Percentiles rank a stretch among this genome's conserved stretches.
phyloP scores from a whole-genome alignment of 176 grass and related monocot genomes.

The Oryza coarctata region DNA sequence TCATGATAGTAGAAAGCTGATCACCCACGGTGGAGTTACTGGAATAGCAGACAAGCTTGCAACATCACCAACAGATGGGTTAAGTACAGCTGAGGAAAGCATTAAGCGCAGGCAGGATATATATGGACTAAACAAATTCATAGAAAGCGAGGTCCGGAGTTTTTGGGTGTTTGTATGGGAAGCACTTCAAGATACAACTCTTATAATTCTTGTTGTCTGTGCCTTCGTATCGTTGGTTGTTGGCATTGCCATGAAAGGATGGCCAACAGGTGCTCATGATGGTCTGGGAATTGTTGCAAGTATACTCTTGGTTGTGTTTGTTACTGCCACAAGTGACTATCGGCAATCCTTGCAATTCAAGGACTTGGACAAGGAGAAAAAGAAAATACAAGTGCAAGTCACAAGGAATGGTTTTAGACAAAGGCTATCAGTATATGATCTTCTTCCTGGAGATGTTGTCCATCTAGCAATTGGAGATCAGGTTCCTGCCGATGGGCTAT shows the following conservation, averaged over 20 bases:
- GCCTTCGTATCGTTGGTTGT: slow-evolving; percentile 86
- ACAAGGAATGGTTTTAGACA: slow-evolving; percentile 84
- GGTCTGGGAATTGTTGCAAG: slow-evolving; percentile 94
- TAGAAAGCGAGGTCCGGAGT: slow-evolving; percentile 66
- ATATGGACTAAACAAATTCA: slow-evolving; percentile 92
- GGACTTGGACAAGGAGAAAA: slow-evolving; percentile 98
- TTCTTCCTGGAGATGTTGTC: slow-evolving; percentile 94
- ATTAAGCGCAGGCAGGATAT: slow-evolving; percentile 70
- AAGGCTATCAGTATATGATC: slow-evolving; percentile 83
- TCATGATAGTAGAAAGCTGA: slow-evolving; percentile 80
- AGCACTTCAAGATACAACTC: slow-evolving; percentile 84
- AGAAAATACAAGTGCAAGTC: slow-evolving; percentile 83
- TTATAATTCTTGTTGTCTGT: slow-evolving; percentile 81
- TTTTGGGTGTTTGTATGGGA: slow-evolving; percentile 99
- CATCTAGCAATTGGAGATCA: slow-evolving; percentile 94
- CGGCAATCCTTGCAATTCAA: slow-evolving; percentile 96
- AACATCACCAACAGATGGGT: slow-evolving; percentile 52
- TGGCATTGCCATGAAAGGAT: slow-evolving; percentile 84
- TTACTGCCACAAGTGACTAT: slow-evolving; percentile 92
- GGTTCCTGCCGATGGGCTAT: slow-evolving; percentile 92
- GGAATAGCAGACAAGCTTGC: slow-evolving; percentile 74
- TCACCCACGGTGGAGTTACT: slow-evolving; percentile 51
- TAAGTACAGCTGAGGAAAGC: slow-evolving; percentile 50
- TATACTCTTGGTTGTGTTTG: slow-evolving; percentile 92
- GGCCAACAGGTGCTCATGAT: slow-evolving; percentile 94